A percentile compares a stretch with the other conserved stretches of the same genome.
Evolutionary conservation across 148 eudicot genomes (phyloP).

Genomic region (Mesembryanthemum crystallinum): DNA sequence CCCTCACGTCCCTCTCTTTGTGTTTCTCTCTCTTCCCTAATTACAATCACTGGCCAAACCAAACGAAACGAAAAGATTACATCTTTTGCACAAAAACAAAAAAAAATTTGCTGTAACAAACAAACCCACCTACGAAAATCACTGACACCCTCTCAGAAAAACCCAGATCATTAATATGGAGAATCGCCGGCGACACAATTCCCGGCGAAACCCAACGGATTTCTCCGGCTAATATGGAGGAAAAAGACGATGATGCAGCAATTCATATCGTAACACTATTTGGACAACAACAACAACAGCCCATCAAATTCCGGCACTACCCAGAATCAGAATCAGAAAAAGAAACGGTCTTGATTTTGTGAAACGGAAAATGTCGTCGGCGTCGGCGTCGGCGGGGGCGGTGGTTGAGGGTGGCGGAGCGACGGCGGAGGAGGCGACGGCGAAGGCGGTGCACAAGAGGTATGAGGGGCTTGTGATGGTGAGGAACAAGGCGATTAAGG

Average conservation of each 20-base stretch:
- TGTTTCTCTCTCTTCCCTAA: slow-evolving; percentile 19
- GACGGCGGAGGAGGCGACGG: slow-evolving; percentile 58
- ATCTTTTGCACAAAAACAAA: slow-evolving; percentile 17
- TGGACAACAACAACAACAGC: neutral
- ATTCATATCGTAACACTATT: too few species aligned
- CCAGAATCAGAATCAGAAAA: neutral
- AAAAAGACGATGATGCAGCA: slow-evolving; percentile 6
- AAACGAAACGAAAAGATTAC: too few species aligned
- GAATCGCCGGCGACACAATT: slow-evolving; percentile 12
- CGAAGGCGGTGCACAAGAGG: slow-evolving; percentile 62
- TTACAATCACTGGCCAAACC: slow-evolving; percentile 15
- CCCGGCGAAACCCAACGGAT: slow-evolving; percentile 28
- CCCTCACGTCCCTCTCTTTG: neutral
- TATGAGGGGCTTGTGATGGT: slow-evolving; percentile 74
- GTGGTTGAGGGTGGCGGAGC: slow-evolving; percentile 11
- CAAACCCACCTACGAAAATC: slow-evolving; percentile 25
- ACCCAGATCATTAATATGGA: slow-evolving; percentile 21
- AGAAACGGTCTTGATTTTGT: neutral
- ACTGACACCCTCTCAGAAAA: slow-evolving; percentile 20
- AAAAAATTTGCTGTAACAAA: slow-evolving; percentile 24
- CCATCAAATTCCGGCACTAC: neutral
- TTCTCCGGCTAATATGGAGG: slow-evolving; percentile 18
- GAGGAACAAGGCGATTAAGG: slow-evolving; percentile 78
- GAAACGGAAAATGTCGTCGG: slow-evolving; percentile 20
- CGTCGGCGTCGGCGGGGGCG: slow-evolving; percentile 10